These are phyloP conservation scores for Beta vulgaris DNA, from an alignment of 148 eudicot genomes.

Conservation along the genomic window DNA sequence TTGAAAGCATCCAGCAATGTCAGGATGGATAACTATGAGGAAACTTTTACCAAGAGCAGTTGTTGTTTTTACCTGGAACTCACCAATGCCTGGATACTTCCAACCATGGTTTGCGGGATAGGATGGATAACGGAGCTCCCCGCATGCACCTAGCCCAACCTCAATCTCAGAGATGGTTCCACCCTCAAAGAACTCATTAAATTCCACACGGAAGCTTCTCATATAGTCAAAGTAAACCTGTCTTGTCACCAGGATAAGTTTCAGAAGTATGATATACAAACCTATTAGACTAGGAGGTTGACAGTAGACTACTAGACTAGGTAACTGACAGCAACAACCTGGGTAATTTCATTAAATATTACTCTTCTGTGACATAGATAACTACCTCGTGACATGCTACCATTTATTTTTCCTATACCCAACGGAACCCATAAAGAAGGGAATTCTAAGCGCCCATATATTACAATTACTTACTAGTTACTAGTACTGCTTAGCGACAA, in stretches of 20 bases:
- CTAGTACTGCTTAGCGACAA: background rate
- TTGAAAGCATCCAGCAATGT: background rate
- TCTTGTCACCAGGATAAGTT: slow-evolving; percentile 11
- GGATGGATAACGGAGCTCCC: slow-evolving; percentile 87
- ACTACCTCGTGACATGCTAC: no score
- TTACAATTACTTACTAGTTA: no score
- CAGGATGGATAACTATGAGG: background rate
- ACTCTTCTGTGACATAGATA: no score
- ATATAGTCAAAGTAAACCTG: slow-evolving; percentile 90
- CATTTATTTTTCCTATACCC: background rate
- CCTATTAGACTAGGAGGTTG: background rate
- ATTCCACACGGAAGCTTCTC: slow-evolving; percentile 84
- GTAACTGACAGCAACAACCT: background rate
- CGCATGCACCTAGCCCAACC: slow-evolving; percentile 90
- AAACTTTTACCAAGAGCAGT: background rate
- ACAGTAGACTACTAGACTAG: background rate
- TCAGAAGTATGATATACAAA: slow-evolving; percentile 14
- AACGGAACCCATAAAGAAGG: background rate
- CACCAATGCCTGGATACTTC: slow-evolving; percentile 93
- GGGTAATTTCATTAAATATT: background rate
- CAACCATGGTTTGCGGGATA: slow-evolving; percentile 78
- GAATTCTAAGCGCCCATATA: background rate
- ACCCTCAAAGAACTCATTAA: slow-evolving; percentile 70
- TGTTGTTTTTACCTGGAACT: slow-evolving; percentile 73
- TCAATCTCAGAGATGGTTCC: slow-evolving; percentile 73